Conservation (phyloP, 139 green algal genomes). For the Micractinium conductrix region DNA sequence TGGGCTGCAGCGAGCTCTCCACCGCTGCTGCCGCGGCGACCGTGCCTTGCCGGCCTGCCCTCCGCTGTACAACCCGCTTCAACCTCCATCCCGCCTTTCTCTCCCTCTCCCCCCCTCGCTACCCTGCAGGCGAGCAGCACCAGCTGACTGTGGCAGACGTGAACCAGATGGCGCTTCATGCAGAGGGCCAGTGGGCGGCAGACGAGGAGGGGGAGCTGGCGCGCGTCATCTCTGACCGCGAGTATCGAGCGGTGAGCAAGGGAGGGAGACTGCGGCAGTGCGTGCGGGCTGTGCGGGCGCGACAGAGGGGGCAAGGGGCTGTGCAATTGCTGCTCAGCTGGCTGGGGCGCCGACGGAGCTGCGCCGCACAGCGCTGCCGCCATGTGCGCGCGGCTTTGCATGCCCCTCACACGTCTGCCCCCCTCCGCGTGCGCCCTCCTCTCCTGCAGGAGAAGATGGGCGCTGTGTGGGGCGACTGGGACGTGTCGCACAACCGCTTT, state of each 20-base stretch:
- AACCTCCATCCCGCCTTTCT: background rate
- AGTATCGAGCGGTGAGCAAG: slow-evolving; percentile 31
- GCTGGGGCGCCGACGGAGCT: no score
- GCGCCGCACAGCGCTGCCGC: no score
- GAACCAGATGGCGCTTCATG: slow-evolving; percentile 9
- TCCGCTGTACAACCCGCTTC: background rate
- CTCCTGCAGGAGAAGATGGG: slow-evolving; percentile 7
- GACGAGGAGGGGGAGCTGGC: slow-evolving; percentile 44
- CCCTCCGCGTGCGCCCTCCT: no score
- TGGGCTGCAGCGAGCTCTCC: no score
- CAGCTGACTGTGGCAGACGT: slow-evolving; percentile 28
- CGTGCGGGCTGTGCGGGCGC: no score
- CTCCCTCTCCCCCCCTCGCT: background rate
- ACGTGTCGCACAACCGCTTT: slow-evolving; percentile 1
- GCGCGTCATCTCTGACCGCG: slow-evolving; percentile 20
- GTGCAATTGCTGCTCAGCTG: no score
- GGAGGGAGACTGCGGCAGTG: no score
- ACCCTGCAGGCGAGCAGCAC: background rate
- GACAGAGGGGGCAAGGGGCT: no score
- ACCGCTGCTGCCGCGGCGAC: no score
- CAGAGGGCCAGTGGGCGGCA: slow-evolving; percentile 28
- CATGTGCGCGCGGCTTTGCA: no score
- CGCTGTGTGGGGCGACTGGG: background rate
- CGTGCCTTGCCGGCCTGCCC: no score
- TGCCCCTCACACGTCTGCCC: background rate